phyloP scores from a whole-genome alignment of 1,284 basidiomycete species.

The Tremellales sp. region DNA sequence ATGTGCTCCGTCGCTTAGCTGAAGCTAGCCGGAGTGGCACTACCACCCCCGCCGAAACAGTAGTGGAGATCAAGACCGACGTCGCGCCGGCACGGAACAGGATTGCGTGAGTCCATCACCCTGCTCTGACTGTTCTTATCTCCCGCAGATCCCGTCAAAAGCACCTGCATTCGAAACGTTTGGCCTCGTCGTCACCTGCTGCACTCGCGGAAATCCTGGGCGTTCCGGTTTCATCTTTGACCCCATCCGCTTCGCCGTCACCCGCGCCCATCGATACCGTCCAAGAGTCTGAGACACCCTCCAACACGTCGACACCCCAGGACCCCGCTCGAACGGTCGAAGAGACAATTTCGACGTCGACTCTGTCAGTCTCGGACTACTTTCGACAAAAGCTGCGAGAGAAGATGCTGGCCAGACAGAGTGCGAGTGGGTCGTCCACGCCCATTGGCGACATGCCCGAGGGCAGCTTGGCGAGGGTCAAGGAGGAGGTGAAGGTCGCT shows the following conservation, averaged over 20 bases:
- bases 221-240: conserved; percentile 38
- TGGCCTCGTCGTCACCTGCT: conserved; percentile 44
- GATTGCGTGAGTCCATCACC: conserved; percentile 47
- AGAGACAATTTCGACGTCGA: conserved; percentile 34
- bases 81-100: conserved; percentile 27
- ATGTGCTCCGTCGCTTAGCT: conserved; percentile 42
- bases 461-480: conserved; percentile 22
- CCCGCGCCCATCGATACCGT: conserved; percentile 19
- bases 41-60: conserved; percentile 3
- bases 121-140: neutral
- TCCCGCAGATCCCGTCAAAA: conserved; percentile 40
- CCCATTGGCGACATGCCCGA: conserved; percentile 17
- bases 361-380: conserved; percentile 45
- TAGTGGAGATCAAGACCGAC: conserved; percentile 15
- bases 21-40: conserved; percentile 20
- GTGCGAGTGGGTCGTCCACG: conserved; percentile 4
- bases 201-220: conserved; percentile 49
- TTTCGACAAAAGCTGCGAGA: conserved; percentile 47
- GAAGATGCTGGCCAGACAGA: conserved; percentile 38
- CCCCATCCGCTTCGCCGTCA: conserved; percentile 15
- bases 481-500: conserved; percentile 23
- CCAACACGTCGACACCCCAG: conserved; percentile 5
- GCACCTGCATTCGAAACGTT: conserved; percentile 42
- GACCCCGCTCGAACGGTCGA: conserved; percentile 20
- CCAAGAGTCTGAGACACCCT: conserved; percentile 12